These are phyloP conservation scores for Salix dunnii DNA, from an alignment of 345 rosid genomes.

Conservation along the genomic window DNA sequence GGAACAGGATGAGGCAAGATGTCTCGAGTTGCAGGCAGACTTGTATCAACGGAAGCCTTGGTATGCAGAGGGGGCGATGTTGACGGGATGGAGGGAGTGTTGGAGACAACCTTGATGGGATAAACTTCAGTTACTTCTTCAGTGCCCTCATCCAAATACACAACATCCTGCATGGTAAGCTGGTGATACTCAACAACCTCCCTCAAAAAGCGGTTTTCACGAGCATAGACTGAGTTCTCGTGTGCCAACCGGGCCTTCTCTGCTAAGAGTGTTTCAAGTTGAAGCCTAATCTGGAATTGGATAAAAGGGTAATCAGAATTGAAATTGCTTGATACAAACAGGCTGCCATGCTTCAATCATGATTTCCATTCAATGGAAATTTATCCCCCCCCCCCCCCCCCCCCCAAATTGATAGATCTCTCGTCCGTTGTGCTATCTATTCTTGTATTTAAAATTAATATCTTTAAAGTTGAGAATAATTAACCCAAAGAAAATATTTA, in stretches of 20 bases:
- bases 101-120: slow-evolving; percentile 47
- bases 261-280: slow-evolving; percentile 31
- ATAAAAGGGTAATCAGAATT: slow-evolving; percentile 6
- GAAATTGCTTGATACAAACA: background rate
- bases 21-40: slow-evolving; percentile 18
- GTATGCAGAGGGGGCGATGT: slow-evolving; percentile 10
- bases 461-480: too few relatives aligned
- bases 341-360: background rate
- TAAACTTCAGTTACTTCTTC: slow-evolving; percentile 40
- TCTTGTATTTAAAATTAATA: too few relatives aligned
- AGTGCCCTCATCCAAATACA: slow-evolving; percentile 33
- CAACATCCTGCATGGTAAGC: slow-evolving; percentile 37
- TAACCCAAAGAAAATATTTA: too few relatives aligned
- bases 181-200: slow-evolving; percentile 38
- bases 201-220: slow-evolving; percentile 34
- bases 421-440: too few relatives aligned
- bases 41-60: slow-evolving; percentile 17
- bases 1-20: slow-evolving; percentile 34
- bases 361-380: background rate
- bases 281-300: slow-evolving; percentile 27
- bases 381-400: too few relatives aligned
- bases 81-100: slow-evolving; percentile 14
- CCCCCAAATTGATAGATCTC: background rate
- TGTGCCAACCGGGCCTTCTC: slow-evolving; percentile 36
- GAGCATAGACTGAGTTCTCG: slow-evolving; percentile 33